phyloP scores from a whole-genome alignment of 345 rosid genomes.

The Acer yangbiense region DNA sequence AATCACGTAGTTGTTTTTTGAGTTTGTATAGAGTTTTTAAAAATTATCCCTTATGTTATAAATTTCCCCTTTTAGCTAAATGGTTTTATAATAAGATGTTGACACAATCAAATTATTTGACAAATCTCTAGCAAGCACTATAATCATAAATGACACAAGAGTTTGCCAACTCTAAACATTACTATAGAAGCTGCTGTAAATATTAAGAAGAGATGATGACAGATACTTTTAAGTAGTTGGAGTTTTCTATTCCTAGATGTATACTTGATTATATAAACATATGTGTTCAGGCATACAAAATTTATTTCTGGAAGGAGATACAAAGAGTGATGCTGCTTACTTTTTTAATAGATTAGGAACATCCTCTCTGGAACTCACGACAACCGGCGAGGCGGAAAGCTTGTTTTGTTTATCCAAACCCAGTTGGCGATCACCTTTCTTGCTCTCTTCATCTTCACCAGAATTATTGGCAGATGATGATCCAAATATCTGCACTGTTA shows the following conservation, averaged over 20 bases:
- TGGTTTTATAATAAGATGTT: too few relatives aligned
- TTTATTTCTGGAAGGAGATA: background rate
- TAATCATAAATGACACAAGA: background rate
- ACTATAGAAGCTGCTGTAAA: background rate
- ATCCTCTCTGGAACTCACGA: constrained; percentile 40
- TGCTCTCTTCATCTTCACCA: constrained; percentile 19
- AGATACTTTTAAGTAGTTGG: background rate
- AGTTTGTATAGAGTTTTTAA: too few relatives aligned
- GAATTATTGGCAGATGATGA: constrained; percentile 25
- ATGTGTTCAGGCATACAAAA: background rate
- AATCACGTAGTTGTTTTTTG: too few relatives aligned
- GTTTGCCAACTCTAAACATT: background rate
- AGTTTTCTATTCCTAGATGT: background rate
- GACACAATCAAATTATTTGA: too few relatives aligned
- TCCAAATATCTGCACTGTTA: constrained; percentile 54
- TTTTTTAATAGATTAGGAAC: constrained; percentile 26
- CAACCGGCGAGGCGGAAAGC: constrained; percentile 35
- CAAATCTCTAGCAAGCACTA: background rate
- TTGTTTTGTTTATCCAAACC: constrained; percentile 28
- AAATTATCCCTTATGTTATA: too few relatives aligned
- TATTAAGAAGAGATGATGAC: background rate
- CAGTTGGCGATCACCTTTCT: constrained; percentile 14
- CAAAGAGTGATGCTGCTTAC: constrained; percentile 21
- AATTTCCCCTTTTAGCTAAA: too few relatives aligned
- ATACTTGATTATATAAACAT: background rate